Conservation (phyloP, 495 filamentous ascomycete species). For the Bacidia rubella region DNA sequence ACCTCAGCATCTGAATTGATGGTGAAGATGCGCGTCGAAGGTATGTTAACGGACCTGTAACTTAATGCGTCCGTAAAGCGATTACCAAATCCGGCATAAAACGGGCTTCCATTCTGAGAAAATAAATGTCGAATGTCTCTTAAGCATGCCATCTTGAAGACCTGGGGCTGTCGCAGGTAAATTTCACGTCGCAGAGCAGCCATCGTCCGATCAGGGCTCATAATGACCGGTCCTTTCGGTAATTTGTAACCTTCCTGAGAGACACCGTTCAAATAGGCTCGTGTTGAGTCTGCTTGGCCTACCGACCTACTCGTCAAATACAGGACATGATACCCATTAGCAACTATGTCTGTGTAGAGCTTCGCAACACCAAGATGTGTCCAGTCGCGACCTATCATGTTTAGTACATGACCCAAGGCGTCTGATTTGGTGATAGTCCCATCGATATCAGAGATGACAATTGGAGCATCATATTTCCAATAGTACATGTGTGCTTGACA, state of each 20-base stretch:
- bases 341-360: constrained; percentile 86
- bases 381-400: constrained; percentile 97
- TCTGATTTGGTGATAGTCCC: constrained; percentile 98
- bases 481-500: constrained; percentile 86
- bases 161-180: constrained; percentile 90
- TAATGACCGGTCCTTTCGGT: constrained; percentile 83
- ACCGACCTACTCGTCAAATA: constrained; percentile 92
- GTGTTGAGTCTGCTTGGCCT: constrained; percentile 82
- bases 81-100: constrained; percentile 96
- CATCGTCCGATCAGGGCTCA: constrained; percentile 90
- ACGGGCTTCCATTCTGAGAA: constrained; percentile 62
- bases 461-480: constrained; percentile 77
- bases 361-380: constrained; percentile 95
- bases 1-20: constrained; percentile 98
- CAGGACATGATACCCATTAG: constrained; percentile 97
- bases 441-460: constrained; percentile 97
- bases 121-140: constrained; percentile 87
- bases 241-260: constrained; percentile 75
- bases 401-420: constrained; percentile 91
- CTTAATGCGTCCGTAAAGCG: constrained; percentile 90
- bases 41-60: constrained; percentile 91
- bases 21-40: constrained; percentile 86
- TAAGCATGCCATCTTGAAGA: constrained; percentile 98
- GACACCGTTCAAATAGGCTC: constrained; percentile 83
- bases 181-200: constrained; percentile 89